Evolutionary conservation across 129 eudicot species (phyloP), one percentile per base, ranked within the genome.

Genomic region (Chrysanthemum seticuspe): DNA sequence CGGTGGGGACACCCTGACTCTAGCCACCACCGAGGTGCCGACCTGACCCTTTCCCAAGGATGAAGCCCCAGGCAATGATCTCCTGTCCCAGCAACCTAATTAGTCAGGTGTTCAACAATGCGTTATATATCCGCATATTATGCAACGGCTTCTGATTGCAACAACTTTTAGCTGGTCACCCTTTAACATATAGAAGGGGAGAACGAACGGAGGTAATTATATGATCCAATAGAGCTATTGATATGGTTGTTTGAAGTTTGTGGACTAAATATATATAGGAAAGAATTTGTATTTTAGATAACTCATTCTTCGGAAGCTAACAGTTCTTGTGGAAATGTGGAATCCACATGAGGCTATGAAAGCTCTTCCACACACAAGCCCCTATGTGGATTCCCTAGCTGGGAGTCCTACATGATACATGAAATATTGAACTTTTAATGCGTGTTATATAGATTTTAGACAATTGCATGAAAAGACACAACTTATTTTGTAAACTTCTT

Each of bases 241-340:
- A 29, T 29, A 29, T 29, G 34, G 18, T 15, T 6, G 18, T 21
- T 55, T 15, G 60, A 15, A 15, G 62, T 21, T 57, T 18, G 62
- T 57, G 29, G 27, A 57, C 13, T 57, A 61, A 27, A 68, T 68
- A 68, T 4, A 67, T 67, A 47, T 51, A 68, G 72, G 56, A 67
- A 34, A 67, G 7, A 49, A 61, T 21, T 18, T 57, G 1, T 25
- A 19, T 56, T 16, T 25, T 56, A 56, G 21, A 15, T 55, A 58
- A 55, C 74, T 16, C 19, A 34, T 70, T 36, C 56, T 54, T 15
- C 10, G 12, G 53, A n/a, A 70, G 56, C 16, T 12, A 11, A 13
- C 1, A 15, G 74, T 54, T 54, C 65, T 54, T 15, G 13, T 55
- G 64, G 74, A 70, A 13, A 68, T 3, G 57, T 3, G 57, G 21